Percentiles rank a stretch among this genome's conserved stretches.
phyloP scores from a whole-genome alignment of 139 green algal species.

The Chlorella sorokiniana region DNA sequence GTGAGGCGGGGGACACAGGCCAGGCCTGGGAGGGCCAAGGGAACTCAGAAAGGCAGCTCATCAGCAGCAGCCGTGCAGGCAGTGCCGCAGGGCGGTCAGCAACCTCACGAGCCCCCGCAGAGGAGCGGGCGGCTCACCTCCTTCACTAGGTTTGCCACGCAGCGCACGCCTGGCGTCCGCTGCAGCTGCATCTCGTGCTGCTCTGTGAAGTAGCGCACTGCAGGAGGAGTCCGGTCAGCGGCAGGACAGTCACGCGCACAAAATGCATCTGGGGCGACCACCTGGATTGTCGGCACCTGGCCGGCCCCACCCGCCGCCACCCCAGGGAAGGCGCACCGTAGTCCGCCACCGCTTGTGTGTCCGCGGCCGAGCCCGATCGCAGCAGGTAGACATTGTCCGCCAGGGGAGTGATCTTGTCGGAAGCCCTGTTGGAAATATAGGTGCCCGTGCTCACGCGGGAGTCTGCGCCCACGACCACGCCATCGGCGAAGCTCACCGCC shows the following conservation, averaged over 20 bases:
- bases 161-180: constrained; percentile 67
- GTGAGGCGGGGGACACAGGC: too few species aligned
- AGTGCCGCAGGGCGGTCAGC: too few species aligned
- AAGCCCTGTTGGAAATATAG: constrained; percentile 94
- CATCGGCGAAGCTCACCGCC: constrained; percentile 80
- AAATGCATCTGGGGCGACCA: not conserved
- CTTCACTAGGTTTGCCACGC: constrained; percentile 86
- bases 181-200: constrained; percentile 65
- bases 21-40: too few species aligned
- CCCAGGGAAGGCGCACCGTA: constrained; percentile 68
- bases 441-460: constrained; percentile 86
- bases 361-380: constrained; percentile 84
- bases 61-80: too few species aligned
- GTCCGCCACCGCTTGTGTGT: constrained; percentile 88
- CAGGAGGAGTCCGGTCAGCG: constrained; percentile 4
- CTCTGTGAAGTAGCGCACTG: constrained; percentile 61
- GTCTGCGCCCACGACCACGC: constrained; percentile 92
- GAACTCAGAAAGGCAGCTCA: too few species aligned
- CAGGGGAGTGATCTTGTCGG: constrained; percentile 92
- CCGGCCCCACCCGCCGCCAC: not conserved
- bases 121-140: constrained; percentile 55
- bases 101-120: not conserved
- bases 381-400: constrained; percentile 83
- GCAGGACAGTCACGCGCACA: not conserved
- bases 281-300: not conserved